Evolutionary conservation across 2,329 filamentous ascomycete species (phyloP).

Genomic region (Cercospora sp.): DNA sequence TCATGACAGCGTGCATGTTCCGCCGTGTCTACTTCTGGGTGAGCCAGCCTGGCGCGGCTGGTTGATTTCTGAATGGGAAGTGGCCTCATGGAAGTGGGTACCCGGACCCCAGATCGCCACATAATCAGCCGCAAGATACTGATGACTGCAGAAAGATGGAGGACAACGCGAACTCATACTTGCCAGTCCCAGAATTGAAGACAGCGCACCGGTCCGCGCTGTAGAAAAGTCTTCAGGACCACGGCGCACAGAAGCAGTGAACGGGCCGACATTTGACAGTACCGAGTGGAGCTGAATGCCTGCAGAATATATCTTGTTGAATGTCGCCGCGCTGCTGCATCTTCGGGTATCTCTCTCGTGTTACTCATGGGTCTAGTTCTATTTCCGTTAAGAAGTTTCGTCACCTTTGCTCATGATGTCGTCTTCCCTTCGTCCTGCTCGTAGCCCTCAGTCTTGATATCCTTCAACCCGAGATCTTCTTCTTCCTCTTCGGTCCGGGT

Average conservation of each 20-base stretch:
- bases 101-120: background rate
- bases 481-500: constrained; percentile 87
- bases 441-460: constrained; percentile 93
- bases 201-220: background rate
- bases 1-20: background rate
- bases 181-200: background rate
- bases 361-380: background rate
- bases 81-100: background rate
- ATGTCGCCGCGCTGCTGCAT: background rate
- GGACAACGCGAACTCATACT: background rate
- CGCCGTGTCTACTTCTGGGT: background rate
- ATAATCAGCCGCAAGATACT: background rate
- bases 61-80: background rate
- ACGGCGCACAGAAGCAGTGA: background rate
- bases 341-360: constrained; percentile 2
- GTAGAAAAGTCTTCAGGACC: background rate
- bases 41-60: background rate
- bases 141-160: background rate
- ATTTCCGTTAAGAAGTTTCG: background rate
- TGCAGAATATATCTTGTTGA: background rate
- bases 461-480: constrained; percentile 83
- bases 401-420: constrained; percentile 9
- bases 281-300: background rate
- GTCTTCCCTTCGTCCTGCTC: constrained; percentile 45
- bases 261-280: background rate